Percentiles rank a stretch among this genome's conserved stretches.
phyloP scores from a whole-genome alignment of 2,329 filamentous ascomycete species.

The Hypoxylon sp. region DNA sequence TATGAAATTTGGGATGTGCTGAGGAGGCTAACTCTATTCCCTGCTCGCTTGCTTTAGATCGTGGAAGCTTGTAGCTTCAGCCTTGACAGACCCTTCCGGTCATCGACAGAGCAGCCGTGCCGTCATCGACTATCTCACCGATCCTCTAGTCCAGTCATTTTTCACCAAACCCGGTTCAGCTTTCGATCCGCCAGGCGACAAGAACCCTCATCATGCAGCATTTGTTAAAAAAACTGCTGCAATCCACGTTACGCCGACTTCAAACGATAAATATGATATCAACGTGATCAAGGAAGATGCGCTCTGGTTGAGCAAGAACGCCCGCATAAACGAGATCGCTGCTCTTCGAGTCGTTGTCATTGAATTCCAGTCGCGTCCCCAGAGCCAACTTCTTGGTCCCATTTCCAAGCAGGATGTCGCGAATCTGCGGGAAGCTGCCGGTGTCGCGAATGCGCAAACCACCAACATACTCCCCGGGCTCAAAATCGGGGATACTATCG shows the following conservation, averaged over 20 bases:
- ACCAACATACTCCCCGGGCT: conserved; percentile 70
- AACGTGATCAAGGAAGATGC: conserved; percentile 87
- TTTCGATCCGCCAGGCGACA: conserved; percentile 70
- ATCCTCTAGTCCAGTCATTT: conserved; percentile 76
- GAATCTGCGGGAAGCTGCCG: conserved; percentile 81
- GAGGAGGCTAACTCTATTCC: conserved; percentile 21
- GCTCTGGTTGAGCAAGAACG: conserved; percentile 85
- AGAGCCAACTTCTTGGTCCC: conserved; percentile 77
- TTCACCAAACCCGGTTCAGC: conserved; percentile 78
- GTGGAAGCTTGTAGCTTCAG: conserved; percentile 72
- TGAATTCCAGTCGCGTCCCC: conserved; percentile 86
- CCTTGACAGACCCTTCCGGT: conserved; percentile 70
- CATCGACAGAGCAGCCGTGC: conserved; percentile 67
- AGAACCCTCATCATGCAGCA: conserved; percentile 74
- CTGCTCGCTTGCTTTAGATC: conserved; percentile 60
- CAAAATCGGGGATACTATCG: conserved; percentile 61
- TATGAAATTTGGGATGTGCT: background rate
- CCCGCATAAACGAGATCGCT: conserved; percentile 82
- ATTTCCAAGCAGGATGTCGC: conserved; percentile 84
- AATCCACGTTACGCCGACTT: conserved; percentile 82
- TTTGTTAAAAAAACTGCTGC: conserved; percentile 90
- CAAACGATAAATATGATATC: conserved; percentile 78
- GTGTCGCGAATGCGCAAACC: conserved; percentile 72
- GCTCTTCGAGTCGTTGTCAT: conserved; percentile 84
- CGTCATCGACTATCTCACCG: conserved; percentile 78